These are phyloP conservation scores for Vicia sativa DNA, from an alignment of 306 rosid genomes.

Conservation along the genomic window DNA sequence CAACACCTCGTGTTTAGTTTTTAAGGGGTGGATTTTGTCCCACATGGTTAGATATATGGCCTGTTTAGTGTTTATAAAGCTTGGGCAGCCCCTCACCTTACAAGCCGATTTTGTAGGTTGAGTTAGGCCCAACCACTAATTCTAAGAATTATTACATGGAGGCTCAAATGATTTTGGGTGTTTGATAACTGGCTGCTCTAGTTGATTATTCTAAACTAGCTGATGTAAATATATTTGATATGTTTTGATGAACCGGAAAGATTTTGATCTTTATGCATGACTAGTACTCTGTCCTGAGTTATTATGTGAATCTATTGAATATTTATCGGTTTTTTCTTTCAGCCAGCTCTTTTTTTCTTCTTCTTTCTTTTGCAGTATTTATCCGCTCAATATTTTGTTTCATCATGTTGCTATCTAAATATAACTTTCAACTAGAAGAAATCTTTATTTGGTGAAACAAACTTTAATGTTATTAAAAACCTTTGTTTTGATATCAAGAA, in stretches of 20 bases:
- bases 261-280: background rate
- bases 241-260: constrained; percentile 1
- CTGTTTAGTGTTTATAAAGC: too few relatives aligned
- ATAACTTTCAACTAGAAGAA: constrained; percentile 6
- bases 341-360: background rate
- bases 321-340: background rate
- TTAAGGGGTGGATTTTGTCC: too few relatives aligned
- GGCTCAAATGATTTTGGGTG: background rate
- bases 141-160: background rate
- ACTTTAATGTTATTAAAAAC: too few relatives aligned
- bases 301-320: background rate
- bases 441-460: background rate
- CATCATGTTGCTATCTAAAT: background rate
- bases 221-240: background rate
- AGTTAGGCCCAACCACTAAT: too few relatives aligned
- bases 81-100: too few relatives aligned
- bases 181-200: background rate
- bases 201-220: background rate
- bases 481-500: too few relatives aligned
- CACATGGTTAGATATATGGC: too few relatives aligned
- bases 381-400: background rate
- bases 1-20: too few relatives aligned
- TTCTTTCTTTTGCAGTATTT: constrained; percentile 3
- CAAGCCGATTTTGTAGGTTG: too few relatives aligned
- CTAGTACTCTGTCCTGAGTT: constrained; percentile 4